Base-by-base conservation (phyloP, 257 asterid genomes). In the Haberlea rhodopensis region DNA sequence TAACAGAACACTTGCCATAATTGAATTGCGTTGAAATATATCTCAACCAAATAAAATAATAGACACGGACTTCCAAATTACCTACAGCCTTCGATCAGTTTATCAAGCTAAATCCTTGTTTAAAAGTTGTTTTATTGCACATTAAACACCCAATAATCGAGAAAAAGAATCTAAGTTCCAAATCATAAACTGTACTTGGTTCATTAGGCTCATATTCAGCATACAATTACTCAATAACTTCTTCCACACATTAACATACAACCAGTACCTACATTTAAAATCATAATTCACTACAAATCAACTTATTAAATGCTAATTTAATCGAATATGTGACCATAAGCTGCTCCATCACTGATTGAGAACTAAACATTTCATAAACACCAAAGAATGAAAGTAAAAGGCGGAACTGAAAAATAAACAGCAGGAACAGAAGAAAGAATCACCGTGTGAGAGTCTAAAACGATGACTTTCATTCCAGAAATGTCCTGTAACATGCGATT, bases 391-490 rank as follows among this genome's bases (percentile, higher is more conserved):
- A 43, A 56, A 53, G 71, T 28, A 24, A 51, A 29, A 31, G 25
- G 29, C 20, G 37, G 5, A 25, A 49, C 13, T 22, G 26, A n/a
- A 8, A 31, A 18, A 18, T 31, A 3, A 11, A 53, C 19, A 2
- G 21, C 5, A 6, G 0, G 4, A 40, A 45, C 15, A 52, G 60
- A n/a, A 62, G 66, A 24, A 58, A 75, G 18, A 46, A 53, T 27
- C 73, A 82, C 97, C 95, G 99, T 94, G 6, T 66, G 67, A 55
- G 95, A 80, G 79, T 94, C 99, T 71, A 94, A 96, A 76, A 94
- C 86, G 83, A 94, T 87, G 66, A 94, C 96, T 79, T 94, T 94
- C 99, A 94, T 94, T 60, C 96, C 97, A 54, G 99, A 84, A 52
- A 94, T 90, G 76, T 94, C 99, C 11, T 87, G 97, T 57, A 90